Evolutionary conservation across 2,329 filamentous ascomycete species (phyloP).

Genomic region (Neonectria sp.): DNA sequence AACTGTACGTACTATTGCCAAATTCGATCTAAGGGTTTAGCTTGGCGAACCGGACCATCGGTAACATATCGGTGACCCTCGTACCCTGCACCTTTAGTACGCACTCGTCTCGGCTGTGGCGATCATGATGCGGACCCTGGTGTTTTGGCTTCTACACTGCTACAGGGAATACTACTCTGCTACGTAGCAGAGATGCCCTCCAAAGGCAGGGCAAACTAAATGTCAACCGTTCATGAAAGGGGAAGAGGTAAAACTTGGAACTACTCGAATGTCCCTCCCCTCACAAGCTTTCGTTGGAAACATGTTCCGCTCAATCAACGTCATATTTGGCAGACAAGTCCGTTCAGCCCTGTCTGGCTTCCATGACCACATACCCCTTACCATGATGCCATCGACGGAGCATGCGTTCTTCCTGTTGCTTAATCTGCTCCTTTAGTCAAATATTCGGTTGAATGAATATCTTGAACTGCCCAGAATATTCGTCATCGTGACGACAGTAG

Average conservation of each 20-base stretch:
- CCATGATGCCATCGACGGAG: neutral
- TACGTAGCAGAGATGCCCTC: neutral
- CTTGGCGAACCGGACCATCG: conserved; percentile 2
- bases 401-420: neutral
- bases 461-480: no score
- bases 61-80: neutral
- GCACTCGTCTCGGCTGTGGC: neutral
- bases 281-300: neutral
- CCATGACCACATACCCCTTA: neutral
- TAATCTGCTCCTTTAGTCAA: no score
- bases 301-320: neutral
- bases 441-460: no score
- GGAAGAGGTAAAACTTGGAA: neutral
- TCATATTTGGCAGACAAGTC: neutral
- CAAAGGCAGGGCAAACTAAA: neutral
- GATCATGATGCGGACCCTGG: neutral
- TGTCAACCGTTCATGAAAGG: neutral
- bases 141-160: neutral
- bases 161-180: neutral
- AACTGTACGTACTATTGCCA: neutral
- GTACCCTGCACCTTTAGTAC: neutral
- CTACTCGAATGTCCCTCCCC: neutral
- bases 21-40: neutral
- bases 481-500: no score
- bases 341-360: neutral